Percentiles rank a stretch among this genome's conserved stretches.
These are phyloP conservation scores for Flueggea neowawraea DNA, from an alignment of 441 rosid genomes.

Conservation along the genomic window DNA sequence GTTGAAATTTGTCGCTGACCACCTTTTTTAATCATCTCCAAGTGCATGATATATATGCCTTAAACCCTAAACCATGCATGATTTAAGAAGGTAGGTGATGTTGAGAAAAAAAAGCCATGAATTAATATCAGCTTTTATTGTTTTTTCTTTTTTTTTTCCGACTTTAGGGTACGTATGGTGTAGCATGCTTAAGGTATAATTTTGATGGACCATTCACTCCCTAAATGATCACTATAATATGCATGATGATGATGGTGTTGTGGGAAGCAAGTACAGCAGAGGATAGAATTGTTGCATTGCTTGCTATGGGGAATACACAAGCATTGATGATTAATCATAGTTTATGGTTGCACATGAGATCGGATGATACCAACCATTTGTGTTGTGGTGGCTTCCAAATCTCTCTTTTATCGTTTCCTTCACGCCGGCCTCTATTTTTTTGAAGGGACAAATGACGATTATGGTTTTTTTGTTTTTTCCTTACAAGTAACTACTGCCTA, in stretches of 20 bases:
- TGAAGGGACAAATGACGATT: too few relatives aligned
- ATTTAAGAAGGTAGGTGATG: slow-evolving; percentile 16
- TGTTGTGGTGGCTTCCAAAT: too few relatives aligned
- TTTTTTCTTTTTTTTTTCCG: too few relatives aligned
- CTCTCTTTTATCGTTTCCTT: too few relatives aligned
- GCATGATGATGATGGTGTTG: background rate
- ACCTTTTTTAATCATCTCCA: background rate
- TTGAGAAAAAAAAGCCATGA: background rate
- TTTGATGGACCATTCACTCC: slow-evolving; percentile 18
- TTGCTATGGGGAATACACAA: background rate
- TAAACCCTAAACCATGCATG: slow-evolving; percentile 9
- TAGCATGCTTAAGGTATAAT: slow-evolving; percentile 33
- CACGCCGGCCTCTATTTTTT: too few relatives aligned
- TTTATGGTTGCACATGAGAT: too few relatives aligned
- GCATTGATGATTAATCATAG: background rate
- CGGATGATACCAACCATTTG: too few relatives aligned
- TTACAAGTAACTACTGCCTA: too few relatives aligned
- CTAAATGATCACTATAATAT: background rate
- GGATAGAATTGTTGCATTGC: background rate
- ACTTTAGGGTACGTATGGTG: background rate
- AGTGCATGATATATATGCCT: background rate
- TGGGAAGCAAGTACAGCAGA: background rate
- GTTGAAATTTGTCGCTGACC: too few relatives aligned
- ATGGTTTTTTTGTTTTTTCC: too few relatives aligned
- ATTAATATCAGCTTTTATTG: background rate